A percentile compares a stretch with the other conserved stretches of the same genome.
These are phyloP conservation scores for Ophiostoma quercus DNA, from an alignment of 2,329 filamentous ascomycete genomes.

Conservation along the genomic window DNA sequence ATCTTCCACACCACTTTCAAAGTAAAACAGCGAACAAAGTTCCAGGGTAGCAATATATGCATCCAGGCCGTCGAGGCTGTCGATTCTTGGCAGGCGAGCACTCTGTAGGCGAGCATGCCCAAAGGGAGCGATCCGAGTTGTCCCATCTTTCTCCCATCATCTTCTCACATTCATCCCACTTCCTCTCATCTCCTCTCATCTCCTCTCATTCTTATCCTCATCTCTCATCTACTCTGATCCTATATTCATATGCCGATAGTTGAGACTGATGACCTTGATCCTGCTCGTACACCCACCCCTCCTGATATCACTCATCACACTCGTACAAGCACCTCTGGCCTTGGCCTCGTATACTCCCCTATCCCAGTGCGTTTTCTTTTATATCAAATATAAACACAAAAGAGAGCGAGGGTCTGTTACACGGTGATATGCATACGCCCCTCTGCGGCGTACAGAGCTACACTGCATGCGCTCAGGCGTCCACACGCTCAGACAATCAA, in stretches of 20 bases:
- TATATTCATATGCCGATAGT: conserved; percentile 9
- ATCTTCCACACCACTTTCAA: background rate
- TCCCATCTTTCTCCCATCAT: background rate
- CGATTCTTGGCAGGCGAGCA: too few species aligned
- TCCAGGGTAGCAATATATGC: conserved; percentile 16
- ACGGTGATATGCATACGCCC: conserved; percentile 3
- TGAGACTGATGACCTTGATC: background rate
- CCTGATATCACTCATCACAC: conserved; percentile 17
- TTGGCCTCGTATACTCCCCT: conserved; percentile 10
- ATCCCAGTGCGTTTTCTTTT: background rate
- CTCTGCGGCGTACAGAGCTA: background rate
- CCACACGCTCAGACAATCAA: conserved; percentile 12
- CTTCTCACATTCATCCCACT: background rate
- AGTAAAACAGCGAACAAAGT: conserved; percentile 22
- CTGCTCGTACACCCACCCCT: background rate
- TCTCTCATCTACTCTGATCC: background rate
- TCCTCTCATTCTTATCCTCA: background rate
- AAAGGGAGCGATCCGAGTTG: background rate
- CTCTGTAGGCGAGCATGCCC: background rate
- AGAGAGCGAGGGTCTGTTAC: background rate
- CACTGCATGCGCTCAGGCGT: conserved; percentile 5
- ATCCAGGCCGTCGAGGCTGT: background rate
- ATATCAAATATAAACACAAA: too few species aligned
- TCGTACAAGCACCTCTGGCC: conserved; percentile 14
- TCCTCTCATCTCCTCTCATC: background rate